A percentile compares a stretch with the other conserved stretches of the same genome.
phyloP scores from a whole-genome alignment of 225 moss, liverwort and hornwort genomes.

The Antitrichia curtipendula region DNA sequence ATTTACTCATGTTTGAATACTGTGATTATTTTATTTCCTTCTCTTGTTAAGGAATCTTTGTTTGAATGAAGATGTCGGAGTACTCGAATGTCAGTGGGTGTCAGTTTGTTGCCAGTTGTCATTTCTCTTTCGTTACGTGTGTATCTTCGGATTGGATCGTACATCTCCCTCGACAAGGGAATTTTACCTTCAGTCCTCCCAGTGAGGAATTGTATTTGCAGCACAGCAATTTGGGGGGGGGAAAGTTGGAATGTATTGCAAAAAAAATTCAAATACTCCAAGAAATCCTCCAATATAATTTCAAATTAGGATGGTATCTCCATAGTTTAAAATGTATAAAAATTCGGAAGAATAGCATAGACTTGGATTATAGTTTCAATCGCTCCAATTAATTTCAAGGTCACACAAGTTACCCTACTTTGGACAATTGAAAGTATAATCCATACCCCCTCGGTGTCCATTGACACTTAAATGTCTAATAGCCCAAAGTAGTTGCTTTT shows the following conservation, averaged over 20 bases:
- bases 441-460: fast-evolving
- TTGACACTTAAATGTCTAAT: neutral
- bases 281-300: neutral
- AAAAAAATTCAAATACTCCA: neutral
- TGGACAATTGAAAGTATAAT: neutral
- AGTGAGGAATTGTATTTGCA: neutral
- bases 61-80: neutral
- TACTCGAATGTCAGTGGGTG: neutral
- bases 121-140: neutral
- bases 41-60: neutral
- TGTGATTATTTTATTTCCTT: neutral
- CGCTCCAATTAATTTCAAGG: neutral
- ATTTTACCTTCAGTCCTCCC: neutral
- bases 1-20: neutral
- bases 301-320: neutral
- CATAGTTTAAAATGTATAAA: neutral
- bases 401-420: neutral
- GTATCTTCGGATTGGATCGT: neutral
- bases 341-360: neutral
- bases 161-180: neutral
- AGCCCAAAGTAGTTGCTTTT: neutral
- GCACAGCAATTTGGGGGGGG: neutral
- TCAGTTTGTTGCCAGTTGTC: neutral
- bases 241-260: neutral
- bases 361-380: neutral